Base-by-base conservation (phyloP, 2,329 filamentous ascomycete species). In the Trichoderma semiorbis region DNA sequence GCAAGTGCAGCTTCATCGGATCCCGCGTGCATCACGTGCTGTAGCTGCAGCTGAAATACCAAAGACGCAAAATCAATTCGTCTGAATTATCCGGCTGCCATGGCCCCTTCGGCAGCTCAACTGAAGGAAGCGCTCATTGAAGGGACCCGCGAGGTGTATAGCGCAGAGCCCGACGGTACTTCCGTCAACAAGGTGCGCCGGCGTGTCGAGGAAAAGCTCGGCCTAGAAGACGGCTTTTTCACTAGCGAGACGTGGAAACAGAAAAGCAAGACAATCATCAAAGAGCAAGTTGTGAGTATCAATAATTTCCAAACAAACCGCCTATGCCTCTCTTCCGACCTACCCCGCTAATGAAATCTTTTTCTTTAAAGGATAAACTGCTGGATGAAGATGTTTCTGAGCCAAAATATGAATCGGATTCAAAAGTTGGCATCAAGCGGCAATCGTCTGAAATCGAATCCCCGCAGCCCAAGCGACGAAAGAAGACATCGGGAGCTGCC, bases 181-280 rank as follows among this genome's bases (percentile, higher is more conserved):
- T 87, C 87, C 0, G 87, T 91, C 72, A 90, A 90, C 75, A 83
- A 81, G 64, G 84, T 89, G 69, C 88, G 89, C 70, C 84, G 85
- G 72, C 81, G 80, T 58, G 85, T 84, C 2, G 87, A 89, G 72
- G 79, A 85, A 34, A 79, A 85, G 57, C 79, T 88, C 1, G 79
- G 77, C 1, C 82, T 91, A 2, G 83, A 85, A 0, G 79, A 84
- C 1, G 86, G 84, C 0, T 89, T 90, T 73, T 85, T 91, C 64
- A 80, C 81, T 16, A 74, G 77, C 2, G 79, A 74, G 0, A 79
- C 85, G 18, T 91, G 89, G 89, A 90, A 91, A 77, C 78, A 80
- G 5, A 85, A 83, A 74, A 90, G 88, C 78, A 91, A 90, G 76
- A 77, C 79, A 1, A 75, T 90, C n/a, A 89, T 91, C 74, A 86